Evolutionary conservation across 2,329 filamentous ascomycete species (phyloP), one percentile per base, ranked within the genome.

Genomic region (Pseudogymnoascus sp.): DNA sequence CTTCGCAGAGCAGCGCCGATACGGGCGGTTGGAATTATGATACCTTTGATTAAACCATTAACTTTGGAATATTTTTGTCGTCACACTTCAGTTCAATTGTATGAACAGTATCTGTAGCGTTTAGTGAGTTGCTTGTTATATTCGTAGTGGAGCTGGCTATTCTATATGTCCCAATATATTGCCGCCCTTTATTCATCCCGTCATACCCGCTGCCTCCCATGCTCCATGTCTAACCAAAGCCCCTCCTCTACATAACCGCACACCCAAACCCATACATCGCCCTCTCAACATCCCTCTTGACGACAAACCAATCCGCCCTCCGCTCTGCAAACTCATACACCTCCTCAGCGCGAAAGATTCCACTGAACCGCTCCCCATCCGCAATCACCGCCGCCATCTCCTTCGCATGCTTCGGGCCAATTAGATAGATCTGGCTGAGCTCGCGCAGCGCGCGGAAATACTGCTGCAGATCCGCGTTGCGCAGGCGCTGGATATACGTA

Each of bases 241-340:
- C 2, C 42, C 12, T 5, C 33, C 58, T 61, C 81, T 75, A 97
- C 92, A 97, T 97, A 45, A 95, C 72, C 52, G 73, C 74, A 74
- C 94, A 99, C 64, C 94, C 93, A 73, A 96, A 84, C 4, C 94
- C 94, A 76, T 97, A 97, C 92, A 99, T 97, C 65, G 92, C 92
- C 75, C 89, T 88, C 79, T 99, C 94, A 5, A 99, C 94, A 65
- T 92, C 86, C 66, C 84, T 85, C 77, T 88, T 89, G 9, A 99
- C 90, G 68, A 88, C 82, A 73, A 94, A 96, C 94, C 94, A 99
- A 76, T 99, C 94, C 59, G 92, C 92, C 68, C 94, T 80, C 67
- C 94, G 80, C 75, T 97, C 92, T 1, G 93, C 94, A 77, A 95
- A 99, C 78, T 97, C 93, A 70, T 96, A 96, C 3, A 97, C 94